Evolutionary conservation across 371 early-diverging fungal genomes (phyloP), one percentile per base, ranked within the genome.

Genomic region (Lichtheimia ornata): DNA sequence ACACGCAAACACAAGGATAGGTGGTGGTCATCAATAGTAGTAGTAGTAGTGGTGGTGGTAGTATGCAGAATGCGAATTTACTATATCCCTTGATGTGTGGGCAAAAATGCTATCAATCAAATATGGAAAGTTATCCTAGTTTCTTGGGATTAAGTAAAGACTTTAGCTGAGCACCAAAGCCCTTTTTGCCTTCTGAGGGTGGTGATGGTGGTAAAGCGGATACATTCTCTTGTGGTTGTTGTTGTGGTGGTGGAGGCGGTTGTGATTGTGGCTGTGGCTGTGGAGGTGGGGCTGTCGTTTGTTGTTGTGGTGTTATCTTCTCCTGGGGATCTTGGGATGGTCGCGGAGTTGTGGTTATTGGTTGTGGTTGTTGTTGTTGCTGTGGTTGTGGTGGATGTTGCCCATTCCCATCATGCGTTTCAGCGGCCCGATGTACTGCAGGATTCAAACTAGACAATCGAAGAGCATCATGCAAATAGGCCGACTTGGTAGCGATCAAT

Each of bases 381-480:
- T 50, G 59, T 22, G 30, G 50, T 11, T 47, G 41, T n/a, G 1
- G 59, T 24, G 17, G 42, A 0, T 4, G 20, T 22, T 9, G 35
- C n/a, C 3, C 14, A 9, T 28, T 24, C 17, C 18, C 42, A 35
- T 35, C 9, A 6, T 35, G 35, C 11, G 6, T 35, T 35, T 35
- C 30, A 27, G n/a, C 20, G 0, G 15, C 17, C 17, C n/a, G n/a
- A 17, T 41, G 25, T 18, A 50, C 44, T 11, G 50, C 52, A 2
- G 72, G 77, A 24, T 56, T 71, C 7, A 77, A 61, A 51, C 69
- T 72, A 1, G 77, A 77, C 18, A 67, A 14, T 15, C 79, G 72
- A 56, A 87, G 67, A 11, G 85, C 86, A 53, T 83, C 82, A 52
- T 76, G 78, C 73, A 87, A 81, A 60, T 76, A 86, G n/a, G 76